Conservation (phyloP, 139 green algal genomes). For the Volvox africanus region DNA sequence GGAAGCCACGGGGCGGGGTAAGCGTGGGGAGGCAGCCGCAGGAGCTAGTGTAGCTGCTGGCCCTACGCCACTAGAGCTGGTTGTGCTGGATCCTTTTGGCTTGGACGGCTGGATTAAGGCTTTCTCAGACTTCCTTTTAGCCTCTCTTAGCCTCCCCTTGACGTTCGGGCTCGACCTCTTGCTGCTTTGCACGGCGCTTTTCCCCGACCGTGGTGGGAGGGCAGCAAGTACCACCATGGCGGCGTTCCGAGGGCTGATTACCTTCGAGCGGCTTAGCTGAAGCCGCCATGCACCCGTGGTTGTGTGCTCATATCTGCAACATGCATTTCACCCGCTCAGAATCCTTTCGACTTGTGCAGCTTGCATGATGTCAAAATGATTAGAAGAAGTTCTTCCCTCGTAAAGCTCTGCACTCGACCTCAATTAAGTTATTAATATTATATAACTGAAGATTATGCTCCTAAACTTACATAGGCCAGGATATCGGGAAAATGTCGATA, state of each 20-base stretch:
- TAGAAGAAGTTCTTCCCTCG: not conserved
- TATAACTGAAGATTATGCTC: too few relatives aligned
- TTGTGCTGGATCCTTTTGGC: not conserved
- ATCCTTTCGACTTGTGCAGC: not conserved
- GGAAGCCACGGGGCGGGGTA: not conserved
- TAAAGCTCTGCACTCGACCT: too few relatives aligned
- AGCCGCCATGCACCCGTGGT: not conserved
- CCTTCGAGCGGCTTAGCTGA: not conserved
- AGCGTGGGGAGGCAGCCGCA: not conserved
- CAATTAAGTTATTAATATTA: too few relatives aligned
- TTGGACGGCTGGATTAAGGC: not conserved
- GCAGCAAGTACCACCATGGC: not conserved
- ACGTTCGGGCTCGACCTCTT: not conserved
- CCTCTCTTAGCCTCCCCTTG: not conserved
- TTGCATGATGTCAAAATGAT: not conserved
- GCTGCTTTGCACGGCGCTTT: not conserved
- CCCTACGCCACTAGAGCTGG: not conserved
- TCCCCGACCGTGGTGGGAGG: not conserved
- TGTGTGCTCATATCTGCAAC: not conserved
- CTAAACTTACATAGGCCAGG: too few relatives aligned
- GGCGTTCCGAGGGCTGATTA: not conserved
- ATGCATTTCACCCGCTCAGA: conserved; percentile 1
- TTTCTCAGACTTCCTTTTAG: not conserved
- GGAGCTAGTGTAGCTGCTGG: not conserved
- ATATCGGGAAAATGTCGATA: too few relatives aligned